Conservation (phyloP, 495 filamentous ascomycete genomes). For the Daldinia caldariorum region DNA sequence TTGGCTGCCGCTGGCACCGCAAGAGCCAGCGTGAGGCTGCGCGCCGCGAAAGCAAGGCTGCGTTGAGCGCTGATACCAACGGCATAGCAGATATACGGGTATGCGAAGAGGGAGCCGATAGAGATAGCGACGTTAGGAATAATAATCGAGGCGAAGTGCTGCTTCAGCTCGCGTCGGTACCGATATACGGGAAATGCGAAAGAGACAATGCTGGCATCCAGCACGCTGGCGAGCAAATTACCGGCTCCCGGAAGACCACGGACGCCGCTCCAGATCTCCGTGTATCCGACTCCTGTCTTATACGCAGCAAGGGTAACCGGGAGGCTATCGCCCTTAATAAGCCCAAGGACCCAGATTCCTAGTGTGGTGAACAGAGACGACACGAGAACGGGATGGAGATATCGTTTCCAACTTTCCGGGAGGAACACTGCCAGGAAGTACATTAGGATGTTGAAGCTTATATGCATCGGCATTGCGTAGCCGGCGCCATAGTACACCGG, state of each 20-base stretch:
- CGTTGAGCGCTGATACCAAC: conserved; percentile 58
- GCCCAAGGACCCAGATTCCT: conserved; percentile 58
- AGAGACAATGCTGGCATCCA: conserved; percentile 64
- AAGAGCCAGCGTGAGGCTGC: conserved; percentile 64
- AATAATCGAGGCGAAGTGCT: conserved; percentile 60
- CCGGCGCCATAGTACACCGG: conserved; percentile 59
- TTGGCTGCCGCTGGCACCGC: conserved; percentile 60
- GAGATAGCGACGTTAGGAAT: conserved; percentile 59
- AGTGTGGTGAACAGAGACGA: conserved; percentile 58
- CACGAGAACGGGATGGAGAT: conserved; percentile 63
- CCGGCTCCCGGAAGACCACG: conserved; percentile 57
- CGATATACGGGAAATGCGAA: conserved; percentile 65
- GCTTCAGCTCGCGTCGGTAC: conserved; percentile 59
- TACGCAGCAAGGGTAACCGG: conserved; percentile 51
- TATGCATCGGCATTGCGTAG: conserved; percentile 65
- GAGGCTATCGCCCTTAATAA: conserved; percentile 49
- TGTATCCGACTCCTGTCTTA: conserved; percentile 57
- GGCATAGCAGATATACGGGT: conserved; percentile 59
- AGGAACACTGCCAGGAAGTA: conserved; percentile 60
- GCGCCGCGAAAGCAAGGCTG: conserved; percentile 60
- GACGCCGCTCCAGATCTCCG: conserved; percentile 53
- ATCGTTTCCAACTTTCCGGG: conserved; percentile 54
- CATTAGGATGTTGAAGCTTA: conserved; percentile 58
- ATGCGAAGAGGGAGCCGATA: conserved; percentile 59
- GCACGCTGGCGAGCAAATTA: conserved; percentile 58